These are phyloP conservation scores for Rhazya stricta DNA, from an alignment of 257 asterid species.

Conservation along the genomic window DNA sequence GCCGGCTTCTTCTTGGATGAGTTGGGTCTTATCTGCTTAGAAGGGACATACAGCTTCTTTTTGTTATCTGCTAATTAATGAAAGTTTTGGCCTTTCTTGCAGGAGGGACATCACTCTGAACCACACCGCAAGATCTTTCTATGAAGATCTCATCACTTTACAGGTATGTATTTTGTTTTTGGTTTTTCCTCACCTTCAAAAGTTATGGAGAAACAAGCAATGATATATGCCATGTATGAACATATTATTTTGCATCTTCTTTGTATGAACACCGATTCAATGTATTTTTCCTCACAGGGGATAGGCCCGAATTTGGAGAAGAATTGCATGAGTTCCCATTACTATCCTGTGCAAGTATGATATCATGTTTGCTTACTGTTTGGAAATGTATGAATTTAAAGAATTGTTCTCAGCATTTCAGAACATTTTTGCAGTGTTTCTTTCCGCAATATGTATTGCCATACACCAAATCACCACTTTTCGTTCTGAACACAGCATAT, in stretches of 20 bases:
- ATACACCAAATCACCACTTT: slow-evolving; percentile 66
- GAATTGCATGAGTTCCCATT: slow-evolving; percentile 56
- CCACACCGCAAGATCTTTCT: slow-evolving; percentile 69
- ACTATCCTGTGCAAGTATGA: slow-evolving; percentile 54
- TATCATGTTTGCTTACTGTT: slow-evolving; percentile 9
- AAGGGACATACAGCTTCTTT: neutral
- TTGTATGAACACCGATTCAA: neutral
- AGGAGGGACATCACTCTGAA: slow-evolving; percentile 72
- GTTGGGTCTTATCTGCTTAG: slow-evolving; percentile 39
- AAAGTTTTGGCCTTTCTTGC: slow-evolving; percentile 27
- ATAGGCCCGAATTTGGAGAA: slow-evolving; percentile 50
- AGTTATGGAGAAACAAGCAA: neutral
- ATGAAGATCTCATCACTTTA: slow-evolving; percentile 44
- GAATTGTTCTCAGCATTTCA: slow-evolving; percentile 10
- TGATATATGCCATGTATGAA: neutral
- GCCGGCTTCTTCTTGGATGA: slow-evolving; percentile 86
- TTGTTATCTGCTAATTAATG: neutral
- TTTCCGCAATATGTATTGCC: slow-evolving; percentile 82
- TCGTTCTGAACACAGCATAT: slow-evolving; percentile 86
- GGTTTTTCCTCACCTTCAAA: neutral
- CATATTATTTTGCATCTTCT: neutral
- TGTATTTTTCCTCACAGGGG: slow-evolving; percentile 45
- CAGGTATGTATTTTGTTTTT: slow-evolving; percentile 43
- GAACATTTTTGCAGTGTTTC: slow-evolving; percentile 62
- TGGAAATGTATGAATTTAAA: slow-evolving; percentile 11